Evolutionary conservation across 2,329 filamentous ascomycete species (phyloP), one percentile per base, ranked within the genome.

Genomic region (Aureobasidium sp.): DNA sequence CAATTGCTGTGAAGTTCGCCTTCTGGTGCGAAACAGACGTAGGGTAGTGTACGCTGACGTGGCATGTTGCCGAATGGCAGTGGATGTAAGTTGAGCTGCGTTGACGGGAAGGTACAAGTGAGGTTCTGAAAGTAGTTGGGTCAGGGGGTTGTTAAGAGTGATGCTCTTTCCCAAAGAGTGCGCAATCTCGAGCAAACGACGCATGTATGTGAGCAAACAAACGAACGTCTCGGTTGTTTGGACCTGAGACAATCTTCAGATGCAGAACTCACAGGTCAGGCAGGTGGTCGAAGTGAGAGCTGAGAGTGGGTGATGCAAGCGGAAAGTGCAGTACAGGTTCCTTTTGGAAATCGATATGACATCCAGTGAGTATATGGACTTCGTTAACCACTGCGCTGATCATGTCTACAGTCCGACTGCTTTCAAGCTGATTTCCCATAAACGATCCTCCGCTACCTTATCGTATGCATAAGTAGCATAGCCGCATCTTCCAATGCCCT

Each of bases 351-450:
- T 17, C 5, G 36, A 1, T 5, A 37, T 37, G 36, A 17, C 15
- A 37, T 15, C 39, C 15, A 20, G 25, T 14, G 20, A 44, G 25
- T 47, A 6, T 17, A 4, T 47, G 22, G 2, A 27, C 25, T 15
- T 47, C 14, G 8, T 2, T 3, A 47, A 25, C 44, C 6, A 27
- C 25, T 47, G 2, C 25, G 27, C 14, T 27, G 14, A 20, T 9
- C 29, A 7, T 20, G 4, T 36, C n/a, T 51, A 51, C 3, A 44
- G 37, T 6, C 70, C 70, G 8, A 72, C 70, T 51, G 65, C 66
- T 55, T 66, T 63, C 60, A 64, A 67, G 27, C 74, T 77, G 45
- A 76, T 60, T 53, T 70, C 70, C 78, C 79, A 81, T 36, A 82
- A 64, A 65, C 65, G 73, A 44, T 68, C 67, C 67, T 76, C 77